Percentiles rank a stretch among this genome's conserved stretches.
These are phyloP conservation scores for Craspedostauros australis DNA, from an alignment of 108 stramenopile species.

Conservation along the genomic window DNA sequence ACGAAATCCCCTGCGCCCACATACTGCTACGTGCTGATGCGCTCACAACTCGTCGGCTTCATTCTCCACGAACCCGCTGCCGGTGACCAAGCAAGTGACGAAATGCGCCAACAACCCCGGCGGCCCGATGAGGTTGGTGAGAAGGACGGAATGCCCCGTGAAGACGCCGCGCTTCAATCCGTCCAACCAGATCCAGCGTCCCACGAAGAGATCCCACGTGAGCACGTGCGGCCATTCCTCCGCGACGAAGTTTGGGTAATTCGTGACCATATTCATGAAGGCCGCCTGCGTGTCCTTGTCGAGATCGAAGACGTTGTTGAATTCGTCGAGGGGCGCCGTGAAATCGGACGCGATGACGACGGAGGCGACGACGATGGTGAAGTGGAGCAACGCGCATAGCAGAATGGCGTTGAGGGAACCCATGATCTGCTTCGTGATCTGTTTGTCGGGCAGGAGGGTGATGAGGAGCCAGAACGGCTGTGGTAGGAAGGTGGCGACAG, in stretches of 20 bases:
- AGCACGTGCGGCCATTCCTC: constrained; percentile 89
- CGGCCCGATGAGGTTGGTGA: constrained; percentile 86
- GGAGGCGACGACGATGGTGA: constrained; percentile 72
- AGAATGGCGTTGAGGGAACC: constrained; percentile 42
- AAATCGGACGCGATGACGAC: constrained; percentile 52
- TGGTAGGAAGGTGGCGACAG: constrained; percentile 75
- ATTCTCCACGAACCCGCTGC: constrained; percentile 49
- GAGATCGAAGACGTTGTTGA: constrained; percentile 84
- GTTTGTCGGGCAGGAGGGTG: constrained; percentile 50
- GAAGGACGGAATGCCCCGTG: constrained; percentile 73
- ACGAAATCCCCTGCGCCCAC: no score
- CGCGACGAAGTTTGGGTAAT: constrained; percentile 84
- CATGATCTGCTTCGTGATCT: constrained; percentile 67
- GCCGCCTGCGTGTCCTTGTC: constrained; percentile 70
- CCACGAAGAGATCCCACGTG: constrained; percentile 91
- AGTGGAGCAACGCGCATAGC: constrained; percentile 62
- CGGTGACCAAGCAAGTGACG: constrained; percentile 59
- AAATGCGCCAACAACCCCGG: constrained; percentile 82
- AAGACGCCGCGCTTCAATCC: constrained; percentile 74
- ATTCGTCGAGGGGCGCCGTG: constrained; percentile 78
- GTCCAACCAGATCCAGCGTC: constrained; percentile 86
- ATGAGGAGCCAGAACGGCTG: constrained; percentile 80
- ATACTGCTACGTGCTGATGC: no score
- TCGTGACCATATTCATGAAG: constrained; percentile 75
- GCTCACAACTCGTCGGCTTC: constrained; percentile 32